Conservation (phyloP, 2,329 filamentous ascomycete genomes). For the Neofusicoccum sp. region DNA sequence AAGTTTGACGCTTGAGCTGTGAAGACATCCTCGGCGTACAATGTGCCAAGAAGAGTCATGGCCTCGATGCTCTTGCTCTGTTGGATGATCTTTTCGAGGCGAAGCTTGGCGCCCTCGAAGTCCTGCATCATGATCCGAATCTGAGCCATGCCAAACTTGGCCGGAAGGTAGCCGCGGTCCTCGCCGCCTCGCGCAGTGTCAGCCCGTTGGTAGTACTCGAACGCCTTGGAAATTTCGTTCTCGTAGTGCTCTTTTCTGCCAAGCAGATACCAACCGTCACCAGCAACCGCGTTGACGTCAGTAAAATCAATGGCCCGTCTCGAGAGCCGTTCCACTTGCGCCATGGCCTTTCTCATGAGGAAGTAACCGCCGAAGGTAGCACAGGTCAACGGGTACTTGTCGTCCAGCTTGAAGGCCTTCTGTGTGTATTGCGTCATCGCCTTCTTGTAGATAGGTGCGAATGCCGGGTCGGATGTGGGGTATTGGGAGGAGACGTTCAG, state of each 20-base stretch:
- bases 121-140: conserved; percentile 82
- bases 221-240: conserved; percentile 70
- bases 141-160: conserved; percentile 92
- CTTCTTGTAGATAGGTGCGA: conserved; percentile 81
- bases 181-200: conserved; percentile 88
- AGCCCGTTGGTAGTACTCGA: conserved; percentile 83
- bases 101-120: conserved; percentile 86
- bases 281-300: conserved; percentile 93
- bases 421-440: conserved; percentile 94
- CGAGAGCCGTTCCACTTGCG: conserved; percentile 80
- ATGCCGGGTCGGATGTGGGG: conserved; percentile 78
- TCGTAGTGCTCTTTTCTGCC: conserved; percentile 87
- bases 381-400: conserved; percentile 84
- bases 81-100: conserved; percentile 90
- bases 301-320: conserved; percentile 94
- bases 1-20: conserved; percentile 66
- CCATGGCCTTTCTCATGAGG: conserved; percentile 74
- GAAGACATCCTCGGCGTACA: conserved; percentile 95
- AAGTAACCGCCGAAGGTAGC: conserved; percentile 90
- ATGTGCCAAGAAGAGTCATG: conserved; percentile 84
- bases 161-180: conserved; percentile 88
- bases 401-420: conserved; percentile 90
- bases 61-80: conserved; percentile 80
- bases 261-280: conserved; percentile 95
- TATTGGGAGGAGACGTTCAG: conserved; percentile 82